Percentiles rank a stretch among this genome's conserved stretches.
phyloP scores from a whole-genome alignment of 495 filamentous ascomycete genomes.

The Sporormia fimetaria region DNA sequence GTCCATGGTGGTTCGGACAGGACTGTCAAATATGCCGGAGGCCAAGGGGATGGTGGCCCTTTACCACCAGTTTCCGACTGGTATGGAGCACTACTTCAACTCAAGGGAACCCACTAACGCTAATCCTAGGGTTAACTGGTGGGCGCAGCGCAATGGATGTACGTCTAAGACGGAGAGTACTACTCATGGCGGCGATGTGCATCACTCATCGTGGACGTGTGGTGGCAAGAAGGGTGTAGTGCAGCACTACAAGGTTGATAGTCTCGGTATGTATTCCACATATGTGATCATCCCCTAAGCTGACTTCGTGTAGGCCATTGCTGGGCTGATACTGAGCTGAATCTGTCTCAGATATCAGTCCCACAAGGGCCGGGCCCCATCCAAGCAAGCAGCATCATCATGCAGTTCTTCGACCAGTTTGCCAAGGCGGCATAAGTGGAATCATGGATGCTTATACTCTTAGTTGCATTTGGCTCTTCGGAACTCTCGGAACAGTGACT shows the following conservation, averaged over 20 bases:
- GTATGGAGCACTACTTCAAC: conserved; percentile 3
- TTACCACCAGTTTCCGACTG: conserved; percentile 30
- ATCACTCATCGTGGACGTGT: conserved; percentile 12
- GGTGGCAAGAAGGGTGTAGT: conserved; percentile 3
- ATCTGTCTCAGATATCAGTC: conserved; percentile 14
- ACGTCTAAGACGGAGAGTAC: conserved; percentile 33
- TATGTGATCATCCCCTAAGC: background rate
- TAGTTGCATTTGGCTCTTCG: too few species aligned
- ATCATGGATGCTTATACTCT: too few species aligned
- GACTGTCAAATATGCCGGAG: conserved; percentile 32
- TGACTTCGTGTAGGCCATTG: conserved; percentile 10
- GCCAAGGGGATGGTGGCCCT: conserved; percentile 32
- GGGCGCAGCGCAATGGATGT: conserved; percentile 33
- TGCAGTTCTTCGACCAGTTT: conserved; percentile 17
- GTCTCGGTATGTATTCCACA: conserved; percentile 23
- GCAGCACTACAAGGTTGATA: conserved; percentile 40
- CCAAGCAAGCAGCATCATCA: conserved; percentile 13
- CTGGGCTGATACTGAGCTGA: conserved; percentile 15
- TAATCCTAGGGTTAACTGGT: conserved; percentile 29
- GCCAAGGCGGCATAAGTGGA: background rate
- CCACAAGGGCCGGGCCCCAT: conserved; percentile 13
- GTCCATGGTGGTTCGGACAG: conserved; percentile 42
- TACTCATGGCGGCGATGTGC: conserved; percentile 26
- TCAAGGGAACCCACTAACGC: background rate
- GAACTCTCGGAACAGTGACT: too few species aligned